Evolutionary conservation across 192 early-diverging fungal species (phyloP), one percentile per base, ranked within the genome.

Genomic region (Obelidium mucronatum): DNA sequence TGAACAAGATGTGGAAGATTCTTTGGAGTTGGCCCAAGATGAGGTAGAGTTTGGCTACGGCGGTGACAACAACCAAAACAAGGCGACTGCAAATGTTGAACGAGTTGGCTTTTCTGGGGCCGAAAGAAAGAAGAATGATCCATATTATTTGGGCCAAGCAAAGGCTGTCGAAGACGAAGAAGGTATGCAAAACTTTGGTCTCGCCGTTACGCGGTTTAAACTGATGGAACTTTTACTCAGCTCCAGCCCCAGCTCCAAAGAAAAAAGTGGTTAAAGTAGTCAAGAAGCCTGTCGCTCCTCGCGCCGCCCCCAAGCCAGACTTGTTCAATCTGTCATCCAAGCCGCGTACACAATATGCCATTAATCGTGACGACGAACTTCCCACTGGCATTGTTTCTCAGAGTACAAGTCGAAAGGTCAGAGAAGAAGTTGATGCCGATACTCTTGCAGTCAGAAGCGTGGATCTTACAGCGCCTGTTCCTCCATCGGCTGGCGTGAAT

Each of bases 401-500:
- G 22, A 28, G 26, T 42, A 28, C 55, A 3, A 33, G 17, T 22
- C 3, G 36, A 2, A 67, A 75, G 40, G 30, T 52, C n/a, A 65
- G 62, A 37, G 40, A 30, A 35, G 39, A 74, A 4, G 17, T 48
- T 1, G 82, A 83, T 61, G 75, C 68, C 26, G 79, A 76, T 31
- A 83, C 79, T n/a, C 26, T 63, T 15, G 81, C 79, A 34, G 74
- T 85, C 0, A 64, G 80, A 72, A 85, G 80, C 66, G 84, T 85
- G 2, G 81, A 82, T 67, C 68, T 85, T 65, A 76, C 75, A 2
- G n/a, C 44, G 1, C 26, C 51, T 2, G 52, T 34, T 33, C 5
- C 61, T n/a, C 31, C 22, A 2, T 8, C 65, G 40, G 31, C 26
- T 5, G 22, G 22, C 1, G 24, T 22, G 28, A 53, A 19, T 1